Base-by-base conservation (phyloP, 2,329 filamentous ascomycete species). In the Fusarium sp. region DNA sequence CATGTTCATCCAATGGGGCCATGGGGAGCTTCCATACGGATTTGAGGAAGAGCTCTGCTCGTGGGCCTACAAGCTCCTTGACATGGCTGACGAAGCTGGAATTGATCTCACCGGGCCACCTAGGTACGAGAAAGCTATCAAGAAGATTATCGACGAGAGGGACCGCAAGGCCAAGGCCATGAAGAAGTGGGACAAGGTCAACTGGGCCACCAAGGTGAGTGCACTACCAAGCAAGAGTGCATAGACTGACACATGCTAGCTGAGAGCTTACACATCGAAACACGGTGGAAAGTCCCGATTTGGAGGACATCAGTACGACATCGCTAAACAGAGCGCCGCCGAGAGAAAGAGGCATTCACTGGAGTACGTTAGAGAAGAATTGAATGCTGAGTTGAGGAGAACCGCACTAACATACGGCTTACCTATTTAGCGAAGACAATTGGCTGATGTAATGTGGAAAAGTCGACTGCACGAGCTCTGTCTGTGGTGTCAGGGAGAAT, bases 1-100 rank as follows among this genome's bases (percentile, higher is more conserved):
- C 9, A 64, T 71, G 20, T 35, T 74, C 7, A 29, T 79, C 4
- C 50, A 58, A 16, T 78, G 69, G 63, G 64, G 41, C 1, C 65
- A 57, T 10, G 63, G 65, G 3, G 27, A 64, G 14, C 8, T 22
- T n/a, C 22, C 6, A 2, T 63, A 48, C n/a, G 65, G 63, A 5
- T 37, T 45, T 16, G 52, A 58, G 1, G 65, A 65, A 11, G 67
- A 65, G 6, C 27, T 39, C 9, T 37, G 39, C 9, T 66, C 61
- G 1, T 78, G 76, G 75, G 50, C 76, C 7, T 70, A 69, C 58
- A 58, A 54, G 31, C 41, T 78, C 10, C 24, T 77, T 3, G 70
- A 76, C 5, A 37, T 75, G 13, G 68, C 70, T 0, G 63, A 76
- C 4, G 70, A 72, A 35, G 74, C 68, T 4, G 20, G 18, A 1